Conservation (phyloP, 352 stramenopile genomes). For the Phytophthora podocarpi region DNA sequence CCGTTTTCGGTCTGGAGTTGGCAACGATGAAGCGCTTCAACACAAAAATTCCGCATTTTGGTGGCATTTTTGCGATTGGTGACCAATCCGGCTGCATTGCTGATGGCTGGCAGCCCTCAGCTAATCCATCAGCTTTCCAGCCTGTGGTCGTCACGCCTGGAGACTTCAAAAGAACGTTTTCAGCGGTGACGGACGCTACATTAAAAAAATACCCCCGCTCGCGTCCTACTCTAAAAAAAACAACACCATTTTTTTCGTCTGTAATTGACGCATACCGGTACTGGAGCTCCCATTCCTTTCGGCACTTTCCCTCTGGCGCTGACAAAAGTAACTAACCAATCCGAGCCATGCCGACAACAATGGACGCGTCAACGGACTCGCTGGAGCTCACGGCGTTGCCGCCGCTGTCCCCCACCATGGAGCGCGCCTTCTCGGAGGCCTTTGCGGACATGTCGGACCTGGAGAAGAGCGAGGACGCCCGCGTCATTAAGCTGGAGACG, state of each 20-base stretch:
- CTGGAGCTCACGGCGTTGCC: constrained; percentile 32
- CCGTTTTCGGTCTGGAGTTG: no score
- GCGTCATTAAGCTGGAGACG: constrained; percentile 27
- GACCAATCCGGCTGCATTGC: no score
- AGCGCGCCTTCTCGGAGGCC: constrained; percentile 36
- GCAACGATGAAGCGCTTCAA: no score
- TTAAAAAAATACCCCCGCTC: constrained; percentile 1
- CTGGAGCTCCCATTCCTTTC: constrained; percentile 14
- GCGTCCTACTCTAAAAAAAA: constrained; percentile 12
- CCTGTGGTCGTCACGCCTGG: no score
- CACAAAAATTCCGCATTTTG: no score
- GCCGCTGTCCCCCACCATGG: constrained; percentile 39
- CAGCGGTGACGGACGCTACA: no score
- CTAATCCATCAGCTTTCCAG: no score
- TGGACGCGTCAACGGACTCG: constrained; percentile 14
- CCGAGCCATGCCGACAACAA: neutral
- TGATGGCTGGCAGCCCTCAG: no score
- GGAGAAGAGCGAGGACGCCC: constrained; percentile 11
- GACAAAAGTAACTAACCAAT: constrained; percentile 35
- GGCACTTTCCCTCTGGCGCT: constrained; percentile 51
- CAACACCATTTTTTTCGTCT: constrained; percentile 11
- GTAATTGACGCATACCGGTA: constrained; percentile 14
- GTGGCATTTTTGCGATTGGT: no score
- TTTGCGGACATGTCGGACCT: constrained; percentile 41
- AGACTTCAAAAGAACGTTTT: no score